Evolutionary conservation across 2,329 filamentous ascomycete genomes (phyloP).

Genomic region (Fusarium citri): DNA sequence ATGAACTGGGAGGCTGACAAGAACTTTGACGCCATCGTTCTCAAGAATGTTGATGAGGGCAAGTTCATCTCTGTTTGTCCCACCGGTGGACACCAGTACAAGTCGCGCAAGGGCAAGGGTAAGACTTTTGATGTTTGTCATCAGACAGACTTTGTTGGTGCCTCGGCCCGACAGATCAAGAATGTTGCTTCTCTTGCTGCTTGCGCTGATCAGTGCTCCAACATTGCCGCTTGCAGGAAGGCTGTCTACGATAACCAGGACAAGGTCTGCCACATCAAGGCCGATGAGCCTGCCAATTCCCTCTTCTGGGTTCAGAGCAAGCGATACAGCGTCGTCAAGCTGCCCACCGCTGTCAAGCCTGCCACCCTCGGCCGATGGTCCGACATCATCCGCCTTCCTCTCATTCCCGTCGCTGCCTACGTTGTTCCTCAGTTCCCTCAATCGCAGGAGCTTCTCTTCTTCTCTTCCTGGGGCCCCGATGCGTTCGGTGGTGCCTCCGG

Average conservation of each 20-base stretch:
- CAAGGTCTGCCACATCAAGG: constrained; percentile 39
- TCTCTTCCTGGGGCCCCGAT: constrained; percentile 31
- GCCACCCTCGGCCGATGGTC: constrained; percentile 23
- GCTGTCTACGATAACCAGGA: constrained; percentile 38
- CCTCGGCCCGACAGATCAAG: constrained; percentile 11
- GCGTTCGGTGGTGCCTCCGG: constrained; percentile 37
- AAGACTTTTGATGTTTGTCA: constrained; percentile 24
- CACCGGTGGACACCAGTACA: constrained; percentile 15
- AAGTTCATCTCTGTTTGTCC: constrained; percentile 28
- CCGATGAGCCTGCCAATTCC: constrained; percentile 17
- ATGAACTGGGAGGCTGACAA: constrained; percentile 29
- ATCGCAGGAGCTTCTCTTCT: constrained; percentile 29
- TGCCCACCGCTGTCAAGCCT: constrained; percentile 1
- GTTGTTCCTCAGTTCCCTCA: constrained; percentile 32
- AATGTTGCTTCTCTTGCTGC: constrained; percentile 21
- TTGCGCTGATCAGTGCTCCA: constrained; percentile 33
- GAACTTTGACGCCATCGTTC: constrained; percentile 18
- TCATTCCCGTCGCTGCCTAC: constrained; percentile 36
- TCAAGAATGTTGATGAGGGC: constrained; percentile 26
- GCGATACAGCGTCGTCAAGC: constrained; percentile 27
- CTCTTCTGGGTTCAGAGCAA: constrained; percentile 36
- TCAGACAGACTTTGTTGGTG: constrained; percentile 25
- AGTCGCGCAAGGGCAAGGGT: constrained; percentile 7
- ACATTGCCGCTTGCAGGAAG: constrained; percentile 19
- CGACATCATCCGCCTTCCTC: constrained; percentile 29